phyloP scores from a whole-genome alignment of 148 eudicot genomes.

The Pouteria glomerata region DNA sequence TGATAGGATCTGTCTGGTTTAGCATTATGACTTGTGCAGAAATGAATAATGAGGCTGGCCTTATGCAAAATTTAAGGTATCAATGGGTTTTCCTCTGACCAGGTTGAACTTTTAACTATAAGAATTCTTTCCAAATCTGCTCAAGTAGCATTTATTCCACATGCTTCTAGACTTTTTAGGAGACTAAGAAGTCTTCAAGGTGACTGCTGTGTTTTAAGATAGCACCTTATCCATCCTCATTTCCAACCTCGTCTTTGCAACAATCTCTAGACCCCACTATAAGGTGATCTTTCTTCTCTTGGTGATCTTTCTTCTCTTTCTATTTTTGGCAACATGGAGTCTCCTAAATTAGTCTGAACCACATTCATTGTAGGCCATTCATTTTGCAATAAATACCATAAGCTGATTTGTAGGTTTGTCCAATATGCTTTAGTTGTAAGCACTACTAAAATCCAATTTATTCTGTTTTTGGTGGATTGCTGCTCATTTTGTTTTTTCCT shows the following conservation, averaged over 20 bases:
- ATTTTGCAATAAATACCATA: not conserved
- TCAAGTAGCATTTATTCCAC: not conserved
- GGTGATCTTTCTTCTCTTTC: not conserved
- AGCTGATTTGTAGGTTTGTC: not conserved
- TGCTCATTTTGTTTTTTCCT: not conserved
- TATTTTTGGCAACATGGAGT: not conserved
- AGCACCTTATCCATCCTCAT: not conserved
- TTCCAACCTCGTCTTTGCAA: not conserved
- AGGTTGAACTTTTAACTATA: not conserved
- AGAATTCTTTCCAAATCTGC: not conserved
- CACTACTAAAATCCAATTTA: not conserved
- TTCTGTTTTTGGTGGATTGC: too few relatives aligned
- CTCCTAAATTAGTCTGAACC: not conserved
- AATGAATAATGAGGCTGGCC: not conserved
- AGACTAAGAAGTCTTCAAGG: not conserved
- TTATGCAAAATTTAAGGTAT: not conserved
- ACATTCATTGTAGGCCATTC: not conserved
- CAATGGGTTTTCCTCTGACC: not conserved
- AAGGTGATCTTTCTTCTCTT: not conserved
- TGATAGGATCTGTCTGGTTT: not conserved
- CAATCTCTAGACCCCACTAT: not conserved
- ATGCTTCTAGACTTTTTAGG: conserved; percentile 3
- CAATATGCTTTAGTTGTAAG: not conserved
- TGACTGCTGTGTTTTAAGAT: not conserved
- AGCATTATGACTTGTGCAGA: not conserved